A percentile compares a stretch with the other conserved stretches of the same genome.
These are phyloP conservation scores for Camellia lanceoleosa DNA, from an alignment of 148 eudicot species.

Conservation along the genomic window DNA sequence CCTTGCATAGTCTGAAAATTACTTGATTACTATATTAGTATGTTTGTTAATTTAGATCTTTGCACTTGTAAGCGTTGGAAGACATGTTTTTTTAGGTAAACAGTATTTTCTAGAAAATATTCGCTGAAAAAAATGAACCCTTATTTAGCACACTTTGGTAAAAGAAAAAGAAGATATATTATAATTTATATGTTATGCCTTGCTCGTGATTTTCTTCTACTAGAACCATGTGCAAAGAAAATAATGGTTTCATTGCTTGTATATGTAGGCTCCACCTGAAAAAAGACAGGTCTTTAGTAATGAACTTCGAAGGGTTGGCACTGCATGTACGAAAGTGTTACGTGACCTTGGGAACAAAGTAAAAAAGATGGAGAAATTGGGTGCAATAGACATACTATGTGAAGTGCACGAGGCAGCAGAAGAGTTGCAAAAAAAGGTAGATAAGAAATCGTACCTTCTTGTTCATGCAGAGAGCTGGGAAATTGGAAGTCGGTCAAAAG, in stretches of 20 bases:
- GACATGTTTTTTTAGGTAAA: neutral
- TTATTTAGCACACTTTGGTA: neutral
- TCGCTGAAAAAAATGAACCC: neutral
- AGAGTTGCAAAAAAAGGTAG: constrained; percentile 64
- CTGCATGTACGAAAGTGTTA: constrained; percentile 71
- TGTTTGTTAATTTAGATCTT: neutral
- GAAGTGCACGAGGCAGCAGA: constrained; percentile 74
- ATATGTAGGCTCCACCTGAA: constrained; percentile 73
- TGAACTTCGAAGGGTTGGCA: constrained; percentile 74
- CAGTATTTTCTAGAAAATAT: neutral
- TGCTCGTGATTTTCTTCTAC: neutral
- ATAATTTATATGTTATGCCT: neutral
- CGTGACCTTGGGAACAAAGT: constrained; percentile 74
- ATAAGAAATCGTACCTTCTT: constrained; percentile 68
- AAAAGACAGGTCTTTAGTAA: constrained; percentile 57
- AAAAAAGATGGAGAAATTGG: constrained; percentile 67
- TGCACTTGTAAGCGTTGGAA: neutral
- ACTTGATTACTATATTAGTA: too few relatives aligned
- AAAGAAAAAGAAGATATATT: too few relatives aligned
- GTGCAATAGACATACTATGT: constrained; percentile 39
- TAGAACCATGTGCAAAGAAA: neutral
- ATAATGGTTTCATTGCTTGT: neutral
- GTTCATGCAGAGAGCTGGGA: constrained; percentile 79
- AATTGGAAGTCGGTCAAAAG: constrained; percentile 33
- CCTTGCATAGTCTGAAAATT: neutral